These are phyloP conservation scores for Auriscalpium orientale DNA, from an alignment of 768 basidiomycete species.

Conservation along the genomic window DNA sequence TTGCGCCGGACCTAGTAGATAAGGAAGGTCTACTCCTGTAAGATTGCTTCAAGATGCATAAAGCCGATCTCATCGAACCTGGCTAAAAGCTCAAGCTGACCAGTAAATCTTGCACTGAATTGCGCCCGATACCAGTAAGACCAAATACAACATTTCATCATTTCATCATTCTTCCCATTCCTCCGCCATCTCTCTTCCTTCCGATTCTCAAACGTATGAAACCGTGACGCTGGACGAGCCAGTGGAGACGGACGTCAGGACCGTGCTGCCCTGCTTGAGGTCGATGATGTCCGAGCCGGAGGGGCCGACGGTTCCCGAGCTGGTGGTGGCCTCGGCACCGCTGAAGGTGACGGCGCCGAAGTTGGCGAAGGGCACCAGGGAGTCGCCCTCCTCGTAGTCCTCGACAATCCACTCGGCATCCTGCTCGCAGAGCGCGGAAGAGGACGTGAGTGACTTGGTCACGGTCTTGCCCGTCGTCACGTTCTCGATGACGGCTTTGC, in stretches of 20 bases:
- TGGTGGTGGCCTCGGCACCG: constrained; percentile 19
- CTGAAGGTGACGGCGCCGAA: constrained; percentile 27
- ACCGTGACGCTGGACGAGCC: constrained; percentile 20
- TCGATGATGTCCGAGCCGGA: constrained; percentile 23
- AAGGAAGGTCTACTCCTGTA: too few species aligned
- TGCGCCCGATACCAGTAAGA: neutral
- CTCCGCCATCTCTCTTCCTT: neutral
- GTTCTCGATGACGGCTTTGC: constrained; percentile 19
- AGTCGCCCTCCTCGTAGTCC: constrained; percentile 14
- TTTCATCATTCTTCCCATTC: neutral
- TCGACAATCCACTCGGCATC: constrained; percentile 30
- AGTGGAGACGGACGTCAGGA: constrained; percentile 21
- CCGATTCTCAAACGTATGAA: constrained; percentile 9
- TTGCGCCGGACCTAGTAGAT: too few species aligned
- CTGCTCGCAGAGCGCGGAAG: constrained; percentile 18
- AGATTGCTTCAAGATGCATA: too few species aligned
- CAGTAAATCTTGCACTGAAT: too few species aligned
- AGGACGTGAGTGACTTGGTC: constrained; percentile 18
- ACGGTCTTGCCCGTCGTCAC: constrained; percentile 16
- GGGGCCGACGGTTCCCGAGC: constrained; percentile 18
- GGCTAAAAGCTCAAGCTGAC: too few species aligned
- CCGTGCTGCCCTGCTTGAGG: constrained; percentile 12
- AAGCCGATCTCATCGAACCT: too few species aligned
- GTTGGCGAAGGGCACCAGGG: constrained; percentile 26
- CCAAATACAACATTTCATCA: neutral